A percentile compares a stretch with the other conserved stretches of the same genome.
Evolutionary conservation across 1,139 yeast genomes (phyloP).

Genomic region (Protomyces inundatus): DNA sequence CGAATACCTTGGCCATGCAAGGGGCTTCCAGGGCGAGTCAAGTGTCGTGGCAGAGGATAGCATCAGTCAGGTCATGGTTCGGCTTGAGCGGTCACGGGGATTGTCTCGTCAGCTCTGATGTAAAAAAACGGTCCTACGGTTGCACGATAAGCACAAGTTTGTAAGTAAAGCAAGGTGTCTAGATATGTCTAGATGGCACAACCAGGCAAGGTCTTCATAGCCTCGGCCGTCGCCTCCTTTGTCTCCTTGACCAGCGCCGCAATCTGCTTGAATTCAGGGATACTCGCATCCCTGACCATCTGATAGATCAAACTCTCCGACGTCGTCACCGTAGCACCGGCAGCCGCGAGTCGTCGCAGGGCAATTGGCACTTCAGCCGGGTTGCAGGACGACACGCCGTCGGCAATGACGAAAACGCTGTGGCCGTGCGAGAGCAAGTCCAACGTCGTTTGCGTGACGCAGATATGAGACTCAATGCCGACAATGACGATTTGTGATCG

Average conservation of each 20-base stretch:
- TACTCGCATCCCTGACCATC: conserved; percentile 42
- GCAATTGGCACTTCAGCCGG: conserved; percentile 36
- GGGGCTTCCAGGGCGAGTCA: background rate
- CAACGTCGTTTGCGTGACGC: conserved; percentile 36
- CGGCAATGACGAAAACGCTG: conserved; percentile 35
- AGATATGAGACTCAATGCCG: conserved; percentile 37
- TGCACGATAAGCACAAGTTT: background rate
- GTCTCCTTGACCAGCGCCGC: conserved; percentile 33
- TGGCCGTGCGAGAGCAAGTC: conserved; percentile 35
- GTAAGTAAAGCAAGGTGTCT: background rate
- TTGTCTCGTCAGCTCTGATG: too few species aligned
- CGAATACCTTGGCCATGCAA: background rate
- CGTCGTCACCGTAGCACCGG: conserved; percentile 37
- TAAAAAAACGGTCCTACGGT: too few species aligned
- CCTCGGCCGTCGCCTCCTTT: conserved; percentile 29
- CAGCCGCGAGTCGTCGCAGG: conserved; percentile 32
- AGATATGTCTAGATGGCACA: background rate
- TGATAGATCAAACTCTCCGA: conserved; percentile 36
- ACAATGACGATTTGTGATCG: conserved; percentile 34
- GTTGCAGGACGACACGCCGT: conserved; percentile 35
- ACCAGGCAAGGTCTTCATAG: conserved; percentile 31
- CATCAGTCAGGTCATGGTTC: background rate
- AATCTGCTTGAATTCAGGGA: conserved; percentile 32
- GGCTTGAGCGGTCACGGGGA: background rate
- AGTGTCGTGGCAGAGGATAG: background rate